Conservation (phyloP, 306 rosid genomes). For the Rosa chinensis region DNA sequence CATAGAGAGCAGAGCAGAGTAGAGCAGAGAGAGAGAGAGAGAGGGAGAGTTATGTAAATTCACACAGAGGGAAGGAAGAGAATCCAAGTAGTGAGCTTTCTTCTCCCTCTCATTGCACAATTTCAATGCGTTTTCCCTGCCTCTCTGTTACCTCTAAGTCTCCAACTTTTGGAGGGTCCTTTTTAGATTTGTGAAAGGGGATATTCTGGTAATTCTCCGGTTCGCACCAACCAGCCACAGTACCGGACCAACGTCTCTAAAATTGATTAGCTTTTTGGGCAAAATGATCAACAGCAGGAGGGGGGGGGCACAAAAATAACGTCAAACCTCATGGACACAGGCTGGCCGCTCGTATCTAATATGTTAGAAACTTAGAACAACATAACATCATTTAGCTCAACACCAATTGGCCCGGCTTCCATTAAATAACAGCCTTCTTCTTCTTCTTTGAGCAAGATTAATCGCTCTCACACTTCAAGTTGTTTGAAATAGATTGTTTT, state of each 20-base stretch:
- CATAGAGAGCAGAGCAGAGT: not conserved
- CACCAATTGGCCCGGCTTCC: not conserved
- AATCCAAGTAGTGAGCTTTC: conserved; percentile 35
- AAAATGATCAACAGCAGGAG: not conserved
- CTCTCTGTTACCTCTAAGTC: conserved; percentile 10
- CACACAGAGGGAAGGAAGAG: conserved; percentile 8
- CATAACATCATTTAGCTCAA: not conserved
- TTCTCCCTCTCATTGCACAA: conserved; percentile 27
- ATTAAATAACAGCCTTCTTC: too few relatives aligned
- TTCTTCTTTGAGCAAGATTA: not conserved
- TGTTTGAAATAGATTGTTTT: too few relatives aligned
- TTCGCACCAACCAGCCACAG: not conserved
- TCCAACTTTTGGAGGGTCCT: conserved; percentile 37
- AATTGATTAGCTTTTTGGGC: not conserved
- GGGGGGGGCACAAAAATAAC: not conserved
- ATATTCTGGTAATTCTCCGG: conserved; percentile 21
- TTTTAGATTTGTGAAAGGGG: conserved; percentile 29
- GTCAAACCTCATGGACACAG: not conserved
- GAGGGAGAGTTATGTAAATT: too few relatives aligned
- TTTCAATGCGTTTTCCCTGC: not conserved
- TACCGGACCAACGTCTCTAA: conserved; percentile 10
- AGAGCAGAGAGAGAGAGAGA: not conserved
- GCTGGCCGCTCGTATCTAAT: not conserved
- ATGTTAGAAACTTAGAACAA: not conserved
- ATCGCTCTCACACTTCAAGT: not conserved